Conservation (phyloP, 2,329 filamentous ascomycete genomes). For the Rutstroemia sp. region DNA sequence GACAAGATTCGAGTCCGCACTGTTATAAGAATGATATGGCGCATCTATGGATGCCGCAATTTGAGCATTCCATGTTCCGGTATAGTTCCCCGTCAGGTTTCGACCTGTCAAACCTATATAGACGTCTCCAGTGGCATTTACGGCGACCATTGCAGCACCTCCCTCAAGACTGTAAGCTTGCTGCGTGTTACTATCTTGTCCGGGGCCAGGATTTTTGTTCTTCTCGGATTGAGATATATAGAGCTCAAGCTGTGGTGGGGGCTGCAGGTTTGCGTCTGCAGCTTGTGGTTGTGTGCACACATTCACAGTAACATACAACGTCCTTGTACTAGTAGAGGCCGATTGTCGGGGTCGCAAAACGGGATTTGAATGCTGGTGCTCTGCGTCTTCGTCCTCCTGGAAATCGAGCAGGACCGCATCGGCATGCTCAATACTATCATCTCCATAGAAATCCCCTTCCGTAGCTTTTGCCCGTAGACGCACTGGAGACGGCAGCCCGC, state of each 20-base stretch:
- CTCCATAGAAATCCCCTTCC: constrained; percentile 12
- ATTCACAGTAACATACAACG: constrained; percentile 75
- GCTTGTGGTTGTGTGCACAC: constrained; percentile 68
- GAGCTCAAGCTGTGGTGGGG: constrained; percentile 66
- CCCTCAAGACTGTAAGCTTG: constrained; percentile 17
- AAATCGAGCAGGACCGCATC: neutral
- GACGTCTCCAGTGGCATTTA: constrained; percentile 57
- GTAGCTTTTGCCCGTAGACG: constrained; percentile 14
- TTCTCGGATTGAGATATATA: constrained; percentile 62
- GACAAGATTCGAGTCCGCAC: constrained; percentile 42
- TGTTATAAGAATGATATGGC: constrained; percentile 62
- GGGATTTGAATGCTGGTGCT: neutral
- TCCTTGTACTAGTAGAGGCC: constrained; percentile 14
- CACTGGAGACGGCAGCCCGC: constrained; percentile 31
- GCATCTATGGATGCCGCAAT: constrained; percentile 75
- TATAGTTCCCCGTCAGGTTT: constrained; percentile 41
- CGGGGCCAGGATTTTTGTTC: constrained; percentile 61
- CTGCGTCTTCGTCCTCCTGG: neutral
- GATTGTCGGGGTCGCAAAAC: constrained; percentile 16
- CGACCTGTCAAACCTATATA: constrained; percentile 73
- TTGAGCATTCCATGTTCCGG: constrained; percentile 69
- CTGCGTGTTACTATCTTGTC: constrained; percentile 17
- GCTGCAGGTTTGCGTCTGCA: constrained; percentile 18
- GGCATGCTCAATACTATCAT: constrained; percentile 3
- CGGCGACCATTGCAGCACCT: constrained; percentile 41